Evolutionary conservation across 495 filamentous ascomycete species (phyloP), one percentile per base, ranked within the genome.

Genomic region (Pseudomonodictys pantanalensis): DNA sequence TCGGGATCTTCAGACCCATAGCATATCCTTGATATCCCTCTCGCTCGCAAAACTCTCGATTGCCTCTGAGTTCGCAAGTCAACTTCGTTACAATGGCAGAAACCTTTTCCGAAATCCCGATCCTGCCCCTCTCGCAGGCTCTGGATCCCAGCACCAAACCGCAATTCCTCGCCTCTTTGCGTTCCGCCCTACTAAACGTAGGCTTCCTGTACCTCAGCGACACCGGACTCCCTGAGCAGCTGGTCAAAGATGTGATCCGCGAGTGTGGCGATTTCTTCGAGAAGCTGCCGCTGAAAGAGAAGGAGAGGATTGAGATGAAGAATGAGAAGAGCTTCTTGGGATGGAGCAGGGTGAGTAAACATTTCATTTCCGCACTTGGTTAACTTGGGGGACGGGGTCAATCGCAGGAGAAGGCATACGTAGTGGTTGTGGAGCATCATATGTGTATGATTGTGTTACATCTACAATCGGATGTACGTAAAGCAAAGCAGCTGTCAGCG

Each of bases 181-280:
- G 87, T 18, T 77, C 88, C 65, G 90, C 91, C 0, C 77, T 97
- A 26, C 81, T 97, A 67, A 88, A 92, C 72, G 90, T 96, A 29
- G 93, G 93, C 3, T 97, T 98, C 69, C 77, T 97, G 53, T 98
- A 98, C 66, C 81, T 98, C 49, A 84, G 83, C 61, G 91, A 97
- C 68, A 85, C 89, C 1, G 89, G 90, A 3, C 83, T 97, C 41
- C 75, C 87, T 12, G 76, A 85, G 10, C 70, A 81, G 26, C 71
- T 93, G 28, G 84, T 87, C 66, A 65, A 82, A 25, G 71, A 80
- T n/a, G 87, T 96, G 15, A 84, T 88, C 43, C 55, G 77, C 17
- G 83, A 92, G 59, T 85, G 83, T 11, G 80, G 81, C 52, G 79
- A 73, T 4, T 90, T 98, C 65, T 98, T 97, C 69, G 68, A 71